phyloP scores from a whole-genome alignment of 1,139 yeast genomes.

The Tardiomyces depauwii region DNA sequence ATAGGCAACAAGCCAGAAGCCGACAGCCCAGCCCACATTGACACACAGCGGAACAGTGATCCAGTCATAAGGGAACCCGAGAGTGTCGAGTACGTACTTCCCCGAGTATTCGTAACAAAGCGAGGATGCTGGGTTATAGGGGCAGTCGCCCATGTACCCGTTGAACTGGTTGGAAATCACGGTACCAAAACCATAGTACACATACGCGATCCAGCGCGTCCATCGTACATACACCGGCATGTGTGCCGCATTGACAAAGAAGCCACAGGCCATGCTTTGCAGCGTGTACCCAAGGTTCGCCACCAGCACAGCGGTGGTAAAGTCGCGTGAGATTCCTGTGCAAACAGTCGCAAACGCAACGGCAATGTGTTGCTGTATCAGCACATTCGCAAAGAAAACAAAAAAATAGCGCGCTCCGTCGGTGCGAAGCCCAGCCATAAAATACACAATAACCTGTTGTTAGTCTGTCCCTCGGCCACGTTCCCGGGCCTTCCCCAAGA shows the following conservation, averaged over 20 bases:
- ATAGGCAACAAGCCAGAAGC: conserved; percentile 13
- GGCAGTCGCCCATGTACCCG: conserved; percentile 49
- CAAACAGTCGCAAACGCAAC: conserved; percentile 45
- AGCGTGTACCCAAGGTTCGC: conserved; percentile 57
- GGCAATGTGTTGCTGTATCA: conserved; percentile 47
- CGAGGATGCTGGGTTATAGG: conserved; percentile 28
- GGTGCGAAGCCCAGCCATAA: conserved; percentile 64
- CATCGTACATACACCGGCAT: conserved; percentile 84
- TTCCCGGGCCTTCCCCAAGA: too few species aligned
- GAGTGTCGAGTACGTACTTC: conserved; percentile 36
- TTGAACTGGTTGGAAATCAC: conserved; percentile 54
- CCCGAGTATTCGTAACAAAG: conserved; percentile 39
- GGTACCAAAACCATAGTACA: conserved; percentile 74
- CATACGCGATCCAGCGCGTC: conserved; percentile 64
- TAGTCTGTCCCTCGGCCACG: too few species aligned
- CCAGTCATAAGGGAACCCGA: conserved; percentile 62
- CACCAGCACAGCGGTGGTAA: conserved; percentile 51
- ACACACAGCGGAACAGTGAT: conserved; percentile 53
- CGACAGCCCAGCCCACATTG: conserved; percentile 46
- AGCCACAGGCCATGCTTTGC: conserved; percentile 74
- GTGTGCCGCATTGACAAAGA: conserved; percentile 58
- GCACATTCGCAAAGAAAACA: conserved; percentile 45
- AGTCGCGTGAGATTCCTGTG: conserved; percentile 53
- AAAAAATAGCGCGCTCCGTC: conserved; percentile 41
- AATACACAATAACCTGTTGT: conserved; percentile 39